These are phyloP conservation scores for Pleurotus cornucopiae DNA, from an alignment of 768 basidiomycete genomes.

Conservation along the genomic window DNA sequence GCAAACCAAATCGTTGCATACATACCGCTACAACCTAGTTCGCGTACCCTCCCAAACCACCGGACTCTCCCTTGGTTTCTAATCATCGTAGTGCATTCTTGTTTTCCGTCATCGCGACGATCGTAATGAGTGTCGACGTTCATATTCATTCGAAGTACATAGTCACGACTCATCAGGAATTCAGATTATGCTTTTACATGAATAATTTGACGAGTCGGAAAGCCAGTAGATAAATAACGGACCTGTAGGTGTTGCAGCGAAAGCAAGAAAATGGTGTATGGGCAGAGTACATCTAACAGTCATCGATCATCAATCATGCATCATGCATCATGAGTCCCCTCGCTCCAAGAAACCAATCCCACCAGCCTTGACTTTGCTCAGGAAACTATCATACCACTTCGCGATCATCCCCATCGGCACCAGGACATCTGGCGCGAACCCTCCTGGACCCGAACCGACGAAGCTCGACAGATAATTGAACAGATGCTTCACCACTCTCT, in stretches of 20 bases:
- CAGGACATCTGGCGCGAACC: conserved; percentile 42
- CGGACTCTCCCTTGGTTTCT: neutral
- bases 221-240: too few species aligned
- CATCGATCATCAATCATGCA: neutral
- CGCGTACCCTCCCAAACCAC: neutral
- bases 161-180: neutral
- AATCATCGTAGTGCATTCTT: neutral
- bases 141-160: neutral
- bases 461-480: conserved; percentile 76
- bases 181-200: too few species aligned
- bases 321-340: conserved; percentile 27
- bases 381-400: conserved; percentile 71
- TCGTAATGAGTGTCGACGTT: neutral
- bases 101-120: neutral
- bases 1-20: neutral
- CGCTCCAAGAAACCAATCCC: conserved; percentile 64
- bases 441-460: conserved; percentile 29
- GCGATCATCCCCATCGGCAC: conserved; percentile 61
- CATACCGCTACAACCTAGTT: neutral
- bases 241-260: too few species aligned
- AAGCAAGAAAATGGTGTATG: too few species aligned
- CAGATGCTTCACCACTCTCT: conserved; percentile 68
- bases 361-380: conserved; percentile 51
- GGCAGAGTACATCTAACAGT: too few species aligned
- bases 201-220: too few species aligned